Percentiles rank a stretch among this genome's conserved stretches.
These are phyloP conservation scores for Termitomyces sp. DNA, from an alignment of 768 basidiomycete species.

Conservation along the genomic window DNA sequence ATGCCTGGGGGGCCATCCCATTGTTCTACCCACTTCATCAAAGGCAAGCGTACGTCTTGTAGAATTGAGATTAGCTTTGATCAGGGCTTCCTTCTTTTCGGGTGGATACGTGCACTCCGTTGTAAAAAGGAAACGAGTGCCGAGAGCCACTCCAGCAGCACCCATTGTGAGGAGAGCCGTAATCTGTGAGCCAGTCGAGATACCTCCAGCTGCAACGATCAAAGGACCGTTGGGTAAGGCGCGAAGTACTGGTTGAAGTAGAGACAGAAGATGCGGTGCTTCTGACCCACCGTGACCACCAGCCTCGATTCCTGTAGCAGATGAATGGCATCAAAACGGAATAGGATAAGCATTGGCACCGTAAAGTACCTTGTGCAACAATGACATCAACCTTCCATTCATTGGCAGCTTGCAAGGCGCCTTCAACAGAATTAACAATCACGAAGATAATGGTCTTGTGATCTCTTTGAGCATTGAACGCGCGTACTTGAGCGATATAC, in stretches of 20 bases:
- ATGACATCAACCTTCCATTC: conserved; percentile 57
- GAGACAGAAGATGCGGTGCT: conserved; percentile 34
- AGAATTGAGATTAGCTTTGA: conserved; percentile 25
- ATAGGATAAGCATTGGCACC: not conserved
- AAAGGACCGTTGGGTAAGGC: conserved; percentile 27
- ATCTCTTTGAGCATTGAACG: conserved; percentile 30
- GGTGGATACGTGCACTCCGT: conserved; percentile 36
- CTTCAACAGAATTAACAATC: conserved; percentile 44
- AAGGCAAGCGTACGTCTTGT: conserved; percentile 38
- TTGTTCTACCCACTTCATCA: conserved; percentile 23
- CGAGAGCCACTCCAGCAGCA: conserved; percentile 40
- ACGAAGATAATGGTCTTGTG: conserved; percentile 50
- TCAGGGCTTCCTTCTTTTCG: conserved; percentile 34
- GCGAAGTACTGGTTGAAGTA: conserved; percentile 31
- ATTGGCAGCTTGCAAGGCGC: conserved; percentile 43
- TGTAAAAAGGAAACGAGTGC: conserved; percentile 48
- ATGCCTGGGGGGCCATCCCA: conserved; percentile 3
- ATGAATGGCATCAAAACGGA: conserved; percentile 21
- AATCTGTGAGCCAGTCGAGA: conserved; percentile 41
- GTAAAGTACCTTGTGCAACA: conserved; percentile 52
- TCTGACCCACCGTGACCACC: conserved; percentile 42
- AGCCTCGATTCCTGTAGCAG: conserved; percentile 38
- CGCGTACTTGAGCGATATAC: conserved; percentile 50
- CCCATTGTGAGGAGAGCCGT: conserved; percentile 39
- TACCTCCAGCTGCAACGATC: conserved; percentile 47